phyloP scores from a whole-genome alignment of 352 stramenopile species.

The Globisporangium nodosum region DNA sequence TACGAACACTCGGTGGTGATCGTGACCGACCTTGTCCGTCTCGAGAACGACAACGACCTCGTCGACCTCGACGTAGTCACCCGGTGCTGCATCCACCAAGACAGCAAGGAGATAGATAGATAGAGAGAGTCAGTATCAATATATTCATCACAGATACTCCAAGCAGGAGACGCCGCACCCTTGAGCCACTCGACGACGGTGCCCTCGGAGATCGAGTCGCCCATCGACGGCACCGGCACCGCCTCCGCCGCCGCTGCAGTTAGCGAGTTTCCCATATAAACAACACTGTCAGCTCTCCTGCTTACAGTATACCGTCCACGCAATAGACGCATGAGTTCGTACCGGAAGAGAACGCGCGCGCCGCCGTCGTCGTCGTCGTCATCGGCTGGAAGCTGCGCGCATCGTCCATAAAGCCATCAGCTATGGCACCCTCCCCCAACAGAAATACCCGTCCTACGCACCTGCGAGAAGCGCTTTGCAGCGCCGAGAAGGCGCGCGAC shows the following conservation, averaged over 20 bases:
- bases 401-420: not conserved
- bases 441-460: not conserved
- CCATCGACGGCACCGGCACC: slow-evolving; percentile 85
- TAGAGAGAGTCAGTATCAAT: not conserved
- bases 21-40: slow-evolving; percentile 94
- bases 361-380: slow-evolving; percentile 14
- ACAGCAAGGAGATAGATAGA: slow-evolving; percentile 1
- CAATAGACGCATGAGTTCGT: not conserved
- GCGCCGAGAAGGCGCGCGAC: slow-evolving; percentile 23
- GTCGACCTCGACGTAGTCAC: slow-evolving; percentile 93
- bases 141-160: no score
- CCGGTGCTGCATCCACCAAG: slow-evolving; percentile 38
- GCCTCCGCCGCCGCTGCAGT: slow-evolving; percentile 29
- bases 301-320: no score
- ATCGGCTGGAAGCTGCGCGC: slow-evolving; percentile 20
- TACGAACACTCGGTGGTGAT: not conserved
- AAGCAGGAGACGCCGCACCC: slow-evolving; percentile 18
- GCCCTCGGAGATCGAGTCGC: slow-evolving; percentile 97
- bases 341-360: slow-evolving; percentile 48
- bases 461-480: slow-evolving; percentile 19
- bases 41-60: slow-evolving; percentile 97
- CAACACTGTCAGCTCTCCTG: no score
- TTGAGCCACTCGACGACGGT: slow-evolving; percentile 97
- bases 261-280: not conserved
- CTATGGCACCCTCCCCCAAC: not conserved